Base-by-base conservation (phyloP, 192 early-diverging fungal genomes). In the Coemansia sp. region DNA sequence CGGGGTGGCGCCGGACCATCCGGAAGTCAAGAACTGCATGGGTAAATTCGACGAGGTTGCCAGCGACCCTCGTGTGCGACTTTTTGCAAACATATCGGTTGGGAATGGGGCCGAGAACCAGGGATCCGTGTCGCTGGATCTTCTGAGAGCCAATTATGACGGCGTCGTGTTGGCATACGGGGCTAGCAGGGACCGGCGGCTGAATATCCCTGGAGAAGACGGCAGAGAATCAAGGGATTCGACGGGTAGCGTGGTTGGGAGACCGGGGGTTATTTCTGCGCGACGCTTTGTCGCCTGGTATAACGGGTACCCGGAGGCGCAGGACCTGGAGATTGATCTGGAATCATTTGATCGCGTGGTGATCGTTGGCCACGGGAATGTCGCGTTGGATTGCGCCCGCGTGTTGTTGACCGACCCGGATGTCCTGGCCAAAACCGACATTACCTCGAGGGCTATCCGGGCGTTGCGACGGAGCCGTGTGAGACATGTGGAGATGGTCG, bases 1-100 rank as follows among this genome's bases (percentile, higher is more conserved):
- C 73, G 97, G 95, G 27, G 95, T 98, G 16, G 94, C 97, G 22
- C 93, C 97, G 5, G 93, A 97, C 73, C 97, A 98, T 65, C 93
- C 91, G 6, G 95, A 97, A 78, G 97, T 96, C 23, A 98, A 98
- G 83, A 74, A 72, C 64, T 71, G 68, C 19, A 93, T 87, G 76
- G 72, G 84, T 65, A 93, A 90, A 57, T 97, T 98, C 68, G 88
- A 93, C 49, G 81, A 89, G 20, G 87, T 94, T 1, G 87, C 90
- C 0, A 47, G 65, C 23, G 83, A 91, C 64, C 65, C 82, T 7
- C 75, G 89, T 0, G 90, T 92, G 46, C 83, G 82, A 23, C 96
- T 90, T 60, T 75, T 93, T 22, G 95, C 93, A 28, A 95, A 95
- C 67, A 89, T 92, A 3, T 60, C 60, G 16, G 62, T 96, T 5